Base-by-base conservation (phyloP, 495 filamentous ascomycete genomes). In the Penicillium steckii region DNA sequence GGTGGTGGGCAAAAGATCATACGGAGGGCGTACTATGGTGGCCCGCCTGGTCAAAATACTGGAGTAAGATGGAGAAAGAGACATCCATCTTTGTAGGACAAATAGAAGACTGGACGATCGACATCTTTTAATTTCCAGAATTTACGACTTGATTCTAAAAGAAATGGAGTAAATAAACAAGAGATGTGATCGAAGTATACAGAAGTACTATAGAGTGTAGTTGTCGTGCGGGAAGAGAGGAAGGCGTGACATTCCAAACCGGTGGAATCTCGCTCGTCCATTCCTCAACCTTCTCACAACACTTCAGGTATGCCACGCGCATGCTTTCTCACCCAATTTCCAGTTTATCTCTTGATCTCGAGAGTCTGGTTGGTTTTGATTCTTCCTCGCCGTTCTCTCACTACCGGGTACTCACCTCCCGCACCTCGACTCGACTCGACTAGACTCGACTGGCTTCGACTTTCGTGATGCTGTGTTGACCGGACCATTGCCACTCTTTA, bases 401-500 rank as follows among this genome's bases (percentile, higher is more conserved):
- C 17, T n/a, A 18, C 27, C 43, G 53, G 55, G 54, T 48, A n/a
- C 33, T 33, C 50, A 55, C 37, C 58, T 57, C 51, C 46, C 52
- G 37, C 4, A 30, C n/a, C 52, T 41, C 41, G 13, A 19, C 25
- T 6, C 25, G 47, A 37, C 33, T 17, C 8, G n/a, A n/a, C n/a
- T n/a, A n/a, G n/a, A n/a, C n/a, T n/a, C n/a, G n/a, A n/a, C n/a
- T n/a, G n/a, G n/a, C 25, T 49, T 45, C 33, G 25, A 48, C 37
- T 30, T 25, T 29, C 44, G 41, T 21, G 17, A 61, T 61, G 58
- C 26, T 35, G 41, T 26, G 35, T 45, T 62, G 32, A 52, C 25
- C 52, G 35, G 42, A 23, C 46, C 19, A 17, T 29, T 42, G 55
- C 53, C 55, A 50, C 43, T 62, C 59, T 44, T 59, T 62, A 37